A percentile compares a stretch with the other conserved stretches of the same genome.
Evolutionary conservation across 2,329 filamentous ascomycete species (phyloP).

Genomic region (Albifimbria verrucaria): DNA sequence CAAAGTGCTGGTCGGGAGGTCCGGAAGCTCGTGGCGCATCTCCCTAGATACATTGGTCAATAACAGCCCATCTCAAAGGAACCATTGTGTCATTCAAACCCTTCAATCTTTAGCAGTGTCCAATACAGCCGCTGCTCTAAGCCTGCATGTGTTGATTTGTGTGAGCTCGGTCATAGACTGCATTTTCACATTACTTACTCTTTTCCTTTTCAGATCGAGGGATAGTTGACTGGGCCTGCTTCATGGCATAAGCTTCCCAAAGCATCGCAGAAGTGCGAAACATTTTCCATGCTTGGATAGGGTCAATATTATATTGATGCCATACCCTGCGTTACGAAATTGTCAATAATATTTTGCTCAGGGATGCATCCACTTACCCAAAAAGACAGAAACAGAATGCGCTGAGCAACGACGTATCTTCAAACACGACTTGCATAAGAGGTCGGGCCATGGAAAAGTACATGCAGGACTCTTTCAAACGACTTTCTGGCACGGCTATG

Average conservation of each 20-base stretch:
- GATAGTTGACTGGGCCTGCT: constrained; percentile 6
- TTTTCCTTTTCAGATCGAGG: constrained; percentile 8
- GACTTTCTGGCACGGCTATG: constrained; percentile 10
- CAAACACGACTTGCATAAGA: constrained; percentile 9
- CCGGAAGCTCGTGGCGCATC: constrained; percentile 12
- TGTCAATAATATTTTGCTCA: background rate
- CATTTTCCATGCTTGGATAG: constrained; percentile 12
- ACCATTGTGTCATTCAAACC: constrained; percentile 2
- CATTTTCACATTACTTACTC: constrained; percentile 6
- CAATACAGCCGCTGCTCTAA: constrained; percentile 12
- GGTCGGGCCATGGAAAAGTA: constrained; percentile 12
- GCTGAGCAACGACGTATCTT: constrained; percentile 8
- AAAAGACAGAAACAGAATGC: constrained; percentile 9
- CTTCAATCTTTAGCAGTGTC: constrained; percentile 11
- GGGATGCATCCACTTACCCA: constrained; percentile 3
- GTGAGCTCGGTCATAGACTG: too few species aligned
- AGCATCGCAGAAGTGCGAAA: constrained; percentile 10
- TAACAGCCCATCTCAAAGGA: background rate
- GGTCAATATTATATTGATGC: constrained; percentile 12
- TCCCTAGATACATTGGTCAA: constrained; percentile 3
- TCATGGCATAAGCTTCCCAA: constrained; percentile 13
- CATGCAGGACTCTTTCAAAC: constrained; percentile 9
- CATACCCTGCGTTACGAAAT: constrained; percentile 1
- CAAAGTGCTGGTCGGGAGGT: constrained; percentile 9
- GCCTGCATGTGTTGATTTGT: constrained; percentile 1